These are phyloP conservation scores for Fusarium austroafricanum DNA, from an alignment of 2,329 filamentous ascomycete genomes.

Conservation along the genomic window DNA sequence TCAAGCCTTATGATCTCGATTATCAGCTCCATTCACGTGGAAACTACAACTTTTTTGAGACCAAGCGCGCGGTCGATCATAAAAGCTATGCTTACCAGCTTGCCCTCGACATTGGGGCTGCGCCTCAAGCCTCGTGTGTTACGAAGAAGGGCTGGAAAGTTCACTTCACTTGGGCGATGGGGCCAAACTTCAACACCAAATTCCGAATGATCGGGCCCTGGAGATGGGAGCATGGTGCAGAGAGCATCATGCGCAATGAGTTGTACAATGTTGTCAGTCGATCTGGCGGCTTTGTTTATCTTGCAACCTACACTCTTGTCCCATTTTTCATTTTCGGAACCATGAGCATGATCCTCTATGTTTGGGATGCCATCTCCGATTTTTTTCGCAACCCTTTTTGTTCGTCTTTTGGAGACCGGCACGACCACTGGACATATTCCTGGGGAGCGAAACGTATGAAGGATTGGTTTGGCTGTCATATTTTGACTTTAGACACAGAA, in stretches of 20 bases:
- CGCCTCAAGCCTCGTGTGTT: slow-evolving; percentile 53
- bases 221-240: slow-evolving; percentile 52
- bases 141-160: slow-evolving; percentile 52
- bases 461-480: not conserved
- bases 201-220: slow-evolving; percentile 60
- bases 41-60: slow-evolving; percentile 50
- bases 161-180: slow-evolving; percentile 60
- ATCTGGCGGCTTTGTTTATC: slow-evolving; percentile 52
- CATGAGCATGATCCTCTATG: slow-evolving; percentile 48
- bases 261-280: slow-evolving; percentile 54
- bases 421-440: not conserved
- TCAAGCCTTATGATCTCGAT: slow-evolving; percentile 53
- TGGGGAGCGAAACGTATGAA: not conserved
- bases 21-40: slow-evolving; percentile 54
- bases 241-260: slow-evolving; percentile 55
- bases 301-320: slow-evolving; percentile 52
- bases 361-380: slow-evolving; percentile 24
- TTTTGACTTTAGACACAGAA: not conserved
- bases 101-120: slow-evolving; percentile 59
- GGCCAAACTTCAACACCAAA: slow-evolving; percentile 62
- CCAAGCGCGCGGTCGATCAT: slow-evolving; percentile 59
- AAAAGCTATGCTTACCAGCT: slow-evolving; percentile 64
- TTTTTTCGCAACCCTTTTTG: slow-evolving; percentile 16
- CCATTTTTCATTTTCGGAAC: slow-evolving; percentile 52
- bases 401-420: not conserved